A percentile compares a stretch with the other conserved stretches of the same genome.
Conservation (phyloP, 805 yeast species). For the Metschnikowia borealis region DNA sequence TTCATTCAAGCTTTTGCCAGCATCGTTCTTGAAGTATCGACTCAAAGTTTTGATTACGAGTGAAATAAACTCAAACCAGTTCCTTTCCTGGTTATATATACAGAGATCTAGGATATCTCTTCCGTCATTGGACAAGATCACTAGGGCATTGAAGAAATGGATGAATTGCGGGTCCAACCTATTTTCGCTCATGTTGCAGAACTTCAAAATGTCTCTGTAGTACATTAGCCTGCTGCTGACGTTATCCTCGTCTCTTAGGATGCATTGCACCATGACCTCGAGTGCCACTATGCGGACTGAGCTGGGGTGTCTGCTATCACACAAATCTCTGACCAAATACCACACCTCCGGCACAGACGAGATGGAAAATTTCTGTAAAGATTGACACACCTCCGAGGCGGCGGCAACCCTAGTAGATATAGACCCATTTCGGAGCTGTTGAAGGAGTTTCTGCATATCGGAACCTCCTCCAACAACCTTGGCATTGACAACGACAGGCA, state of each 20-base stretch:
- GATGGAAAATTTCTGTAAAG: constrained; percentile 49
- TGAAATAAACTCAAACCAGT: constrained; percentile 18
- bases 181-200: constrained; percentile 32
- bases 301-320: constrained; percentile 31
- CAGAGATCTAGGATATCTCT: constrained; percentile 49
- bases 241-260: constrained; percentile 46
- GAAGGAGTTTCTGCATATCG: constrained; percentile 35
- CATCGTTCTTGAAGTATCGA: constrained; percentile 8
- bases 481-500: constrained; percentile 33
- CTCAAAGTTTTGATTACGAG: constrained; percentile 14
- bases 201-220: constrained; percentile 53
- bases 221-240: constrained; percentile 50
- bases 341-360: constrained; percentile 70
- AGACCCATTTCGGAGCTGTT: constrained; percentile 36
- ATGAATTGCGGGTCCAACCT: constrained; percentile 48
- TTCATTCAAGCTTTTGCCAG: constrained; percentile 1
- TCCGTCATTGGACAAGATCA: constrained; percentile 49
- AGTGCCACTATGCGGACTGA: constrained; percentile 44
- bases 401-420: constrained; percentile 43
- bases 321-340: constrained; percentile 59
- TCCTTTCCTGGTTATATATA: constrained; percentile 35
- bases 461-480: constrained; percentile 44
- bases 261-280: constrained; percentile 52
- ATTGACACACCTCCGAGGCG: constrained; percentile 46
- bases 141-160: constrained; percentile 45